Evolutionary conservation across 176 grass and related monocot genomes (phyloP).

Genomic region (Phoenix roebelenii): DNA sequence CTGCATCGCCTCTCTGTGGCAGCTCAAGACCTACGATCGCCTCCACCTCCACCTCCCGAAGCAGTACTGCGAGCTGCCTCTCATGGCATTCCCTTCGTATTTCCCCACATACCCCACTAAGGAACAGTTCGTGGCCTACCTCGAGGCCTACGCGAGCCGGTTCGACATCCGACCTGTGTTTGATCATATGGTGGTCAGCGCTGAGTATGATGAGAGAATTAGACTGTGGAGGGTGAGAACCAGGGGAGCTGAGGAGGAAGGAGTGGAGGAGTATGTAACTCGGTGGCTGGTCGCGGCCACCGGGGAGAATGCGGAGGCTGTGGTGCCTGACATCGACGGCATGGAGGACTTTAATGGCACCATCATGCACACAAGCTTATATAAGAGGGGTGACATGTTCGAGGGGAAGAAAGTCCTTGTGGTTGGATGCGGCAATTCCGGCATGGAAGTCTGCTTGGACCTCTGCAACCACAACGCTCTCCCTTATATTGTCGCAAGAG

Average conservation of each 20-base stretch:
- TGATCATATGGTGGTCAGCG: slow-evolving; percentile 46
- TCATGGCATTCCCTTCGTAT: slow-evolving; percentile 63
- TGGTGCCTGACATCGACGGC: slow-evolving; percentile 60
- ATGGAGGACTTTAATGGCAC: slow-evolving; percentile 43
- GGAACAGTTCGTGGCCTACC: slow-evolving; percentile 74
- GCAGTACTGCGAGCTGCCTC: slow-evolving; percentile 92
- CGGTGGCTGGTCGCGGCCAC: slow-evolving; percentile 86
- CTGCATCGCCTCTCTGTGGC: slow-evolving; percentile 89
- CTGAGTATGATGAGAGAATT: slow-evolving; percentile 47
- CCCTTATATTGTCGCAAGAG: slow-evolving; percentile 77
- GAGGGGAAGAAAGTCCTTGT: slow-evolving; percentile 62
- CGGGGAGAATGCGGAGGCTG: slow-evolving; percentile 84
- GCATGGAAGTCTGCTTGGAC: slow-evolving; percentile 98
- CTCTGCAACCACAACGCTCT: slow-evolving; percentile 77
- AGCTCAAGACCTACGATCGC: slow-evolving; percentile 78
- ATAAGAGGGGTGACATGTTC: slow-evolving; percentile 58
- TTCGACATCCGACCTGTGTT: slow-evolving; percentile 63
- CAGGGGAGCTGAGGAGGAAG: slow-evolving; percentile 1
- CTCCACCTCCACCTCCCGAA: slow-evolving; percentile 94
- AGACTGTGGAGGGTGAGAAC: slow-evolving; percentile 46
- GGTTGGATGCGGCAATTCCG: slow-evolving; percentile 84
- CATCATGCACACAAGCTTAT: slow-evolving; percentile 66
- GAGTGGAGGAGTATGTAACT: slow-evolving; percentile 44
- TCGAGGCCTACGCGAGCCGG: slow-evolving; percentile 55
- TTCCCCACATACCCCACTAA: slow-evolving; percentile 86